Conservation (phyloP, 106 monocot species). For the Acanthochlamys bracteata region DNA sequence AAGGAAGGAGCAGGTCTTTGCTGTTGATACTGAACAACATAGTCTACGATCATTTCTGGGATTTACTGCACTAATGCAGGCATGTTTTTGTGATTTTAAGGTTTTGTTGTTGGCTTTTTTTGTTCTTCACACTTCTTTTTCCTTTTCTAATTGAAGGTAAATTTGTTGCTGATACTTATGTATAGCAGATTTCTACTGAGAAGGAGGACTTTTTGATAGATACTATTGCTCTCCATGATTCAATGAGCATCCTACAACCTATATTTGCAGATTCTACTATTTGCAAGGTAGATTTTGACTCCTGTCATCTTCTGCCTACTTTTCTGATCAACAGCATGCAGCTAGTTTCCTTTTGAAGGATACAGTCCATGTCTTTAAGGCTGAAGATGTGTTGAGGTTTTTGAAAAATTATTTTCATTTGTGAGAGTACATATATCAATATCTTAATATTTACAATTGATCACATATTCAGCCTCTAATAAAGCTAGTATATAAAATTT, state of each 20-base stretch:
- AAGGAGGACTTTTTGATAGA: conserved; percentile 84
- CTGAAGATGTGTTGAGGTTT: too few species aligned
- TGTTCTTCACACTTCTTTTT: too few species aligned
- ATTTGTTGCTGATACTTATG: background rate
- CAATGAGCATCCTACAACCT: conserved; percentile 55
- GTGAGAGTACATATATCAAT: too few species aligned
- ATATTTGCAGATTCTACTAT: conserved; percentile 73
- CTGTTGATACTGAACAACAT: conserved; percentile 95
- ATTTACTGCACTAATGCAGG: conserved; percentile 96
- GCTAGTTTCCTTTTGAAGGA: too few species aligned
- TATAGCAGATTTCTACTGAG: conserved; percentile 65
- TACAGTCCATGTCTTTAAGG: too few species aligned
- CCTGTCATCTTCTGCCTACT: too few species aligned
- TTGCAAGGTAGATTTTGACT: conserved; percentile 82
- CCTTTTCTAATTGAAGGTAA: background rate
- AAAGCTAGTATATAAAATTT: too few species aligned
- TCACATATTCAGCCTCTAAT: too few species aligned
- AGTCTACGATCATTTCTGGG: conserved; percentile 85
- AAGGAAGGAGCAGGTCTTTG: conserved; percentile 49
- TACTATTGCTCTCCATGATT: conserved; percentile 90
- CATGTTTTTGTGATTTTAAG: conserved; percentile 1
- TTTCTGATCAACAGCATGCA: too few species aligned
- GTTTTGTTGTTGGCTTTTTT: too few species aligned
- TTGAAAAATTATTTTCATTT: too few species aligned
- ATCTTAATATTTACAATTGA: too few species aligned